phyloP scores from a whole-genome alignment of 805 yeast genomes.

The Wickerhamomyces pijperi region DNA sequence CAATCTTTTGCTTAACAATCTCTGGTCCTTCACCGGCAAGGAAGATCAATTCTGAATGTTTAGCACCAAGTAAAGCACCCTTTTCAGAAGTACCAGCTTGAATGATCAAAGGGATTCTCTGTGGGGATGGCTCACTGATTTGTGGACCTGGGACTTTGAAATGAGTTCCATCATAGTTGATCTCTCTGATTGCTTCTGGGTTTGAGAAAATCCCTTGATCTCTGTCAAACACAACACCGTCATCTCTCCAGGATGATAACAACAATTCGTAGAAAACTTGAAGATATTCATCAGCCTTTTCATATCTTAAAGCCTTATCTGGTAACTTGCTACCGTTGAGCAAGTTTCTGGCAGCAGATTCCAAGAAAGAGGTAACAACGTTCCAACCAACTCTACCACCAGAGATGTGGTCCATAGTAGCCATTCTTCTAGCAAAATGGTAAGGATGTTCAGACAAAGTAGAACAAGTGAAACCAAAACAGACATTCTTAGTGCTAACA shows the following conservation, averaged over 20 bases:
- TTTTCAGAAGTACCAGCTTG: conserved; percentile 36
- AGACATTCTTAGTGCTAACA: conserved; percentile 28
- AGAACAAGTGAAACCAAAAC: conserved; percentile 32
- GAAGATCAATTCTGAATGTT: conserved; percentile 32
- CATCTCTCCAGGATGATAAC: conserved; percentile 35
- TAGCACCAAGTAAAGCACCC: conserved; percentile 32
- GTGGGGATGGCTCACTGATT: conserved; percentile 33
- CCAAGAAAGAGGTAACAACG: conserved; percentile 31
- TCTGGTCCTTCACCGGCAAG: conserved; percentile 24
- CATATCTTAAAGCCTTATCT: conserved; percentile 32
- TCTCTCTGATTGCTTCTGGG: conserved; percentile 30
- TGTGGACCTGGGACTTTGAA: conserved; percentile 31
- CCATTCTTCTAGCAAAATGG: conserved; percentile 32
- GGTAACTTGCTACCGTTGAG: conserved; percentile 26
- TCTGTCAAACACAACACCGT: conserved; percentile 21
- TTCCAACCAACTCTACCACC: conserved; percentile 40
- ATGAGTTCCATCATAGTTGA: conserved; percentile 30
- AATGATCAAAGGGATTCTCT: conserved; percentile 32
- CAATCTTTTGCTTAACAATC: conserved; percentile 18
- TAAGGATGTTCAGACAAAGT: conserved; percentile 36
- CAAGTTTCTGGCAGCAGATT: conserved; percentile 32
- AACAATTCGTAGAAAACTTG: conserved; percentile 31
- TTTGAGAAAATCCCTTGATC: conserved; percentile 25
- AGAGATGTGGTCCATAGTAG: conserved; percentile 35
- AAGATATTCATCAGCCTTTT: conserved; percentile 32